A percentile compares a stretch with the other conserved stretches of the same genome.
Conservation (phyloP, 768 basidiomycete species). For the Cubamyces lactineus region DNA sequence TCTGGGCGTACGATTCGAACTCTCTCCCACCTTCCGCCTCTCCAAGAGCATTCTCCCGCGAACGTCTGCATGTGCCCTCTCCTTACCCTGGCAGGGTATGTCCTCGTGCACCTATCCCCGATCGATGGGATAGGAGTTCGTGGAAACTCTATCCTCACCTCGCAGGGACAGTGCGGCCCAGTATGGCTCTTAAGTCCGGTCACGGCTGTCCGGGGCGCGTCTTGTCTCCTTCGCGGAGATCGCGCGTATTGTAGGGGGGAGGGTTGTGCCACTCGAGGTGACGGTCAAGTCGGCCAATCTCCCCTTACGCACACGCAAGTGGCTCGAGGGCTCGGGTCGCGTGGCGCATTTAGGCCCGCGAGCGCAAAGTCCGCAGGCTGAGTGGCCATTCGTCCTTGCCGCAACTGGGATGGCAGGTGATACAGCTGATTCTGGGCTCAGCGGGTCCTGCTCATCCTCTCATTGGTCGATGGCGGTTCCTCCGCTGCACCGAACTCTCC, state of each 20-base stretch:
- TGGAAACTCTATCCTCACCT: constrained; percentile 1
- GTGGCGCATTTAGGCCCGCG: neutral
- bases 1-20: neutral
- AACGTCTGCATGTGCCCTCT: neutral
- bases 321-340: neutral
- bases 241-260: neutral
- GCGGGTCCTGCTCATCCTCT: neutral
- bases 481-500: neutral
- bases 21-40: neutral
- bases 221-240: constrained; percentile 16
- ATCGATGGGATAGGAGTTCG: constrained; percentile 7
- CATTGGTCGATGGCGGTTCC: neutral
- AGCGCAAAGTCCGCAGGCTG: neutral
- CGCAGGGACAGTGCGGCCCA: neutral
- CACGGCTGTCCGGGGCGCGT: constrained; percentile 1
- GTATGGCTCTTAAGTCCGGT: constrained; percentile 11
- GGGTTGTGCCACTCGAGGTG: constrained; percentile 8
- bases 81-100: neutral
- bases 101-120: neutral
- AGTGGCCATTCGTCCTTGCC: neutral
- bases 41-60: constrained; percentile 7
- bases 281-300: neutral
- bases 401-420: neutral
- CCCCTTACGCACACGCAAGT: neutral
- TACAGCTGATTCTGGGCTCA: neutral